Evolutionary conservation across 2,329 filamentous ascomycete species (phyloP), one percentile per base, ranked within the genome.

Genomic region (Penicillium sp.): DNA sequence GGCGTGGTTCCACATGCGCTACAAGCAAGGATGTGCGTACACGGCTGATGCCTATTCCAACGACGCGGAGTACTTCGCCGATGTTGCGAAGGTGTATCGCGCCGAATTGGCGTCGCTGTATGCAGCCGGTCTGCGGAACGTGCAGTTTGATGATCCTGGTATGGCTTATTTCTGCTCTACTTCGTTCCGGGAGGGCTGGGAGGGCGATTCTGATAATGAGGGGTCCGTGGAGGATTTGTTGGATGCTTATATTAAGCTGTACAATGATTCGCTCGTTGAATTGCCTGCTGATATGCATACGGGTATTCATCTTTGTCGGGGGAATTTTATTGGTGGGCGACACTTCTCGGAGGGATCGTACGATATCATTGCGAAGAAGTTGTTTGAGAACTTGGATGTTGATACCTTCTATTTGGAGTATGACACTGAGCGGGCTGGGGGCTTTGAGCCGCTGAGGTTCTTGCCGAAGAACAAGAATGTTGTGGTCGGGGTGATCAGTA

Each of bases 91-190:
- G 73, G 84, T 86, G 13, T 88, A 88, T 70, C 82, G 84, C 63
- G 80, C 74, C 13, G 86, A 88, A 69, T 72, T 88, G 50, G 78
- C 79, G 50, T 77, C 81, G 65, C 75, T 88, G 11, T 87, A 88
- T 69, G 78, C 84, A 56, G 83, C 84, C 13, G 85, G 86, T 0
- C 75, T 86, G 60, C 76, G 85, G 25, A 87, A 87, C 61, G 82
- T 87, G 21, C 85, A 88, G 69, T 86, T 87, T 45, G 86, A 88
- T 63, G 85, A 87, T 66, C 86, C 85, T 0, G 83, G 84, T 44
- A 81, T 89, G 74, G 85, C 85, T 9, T 88, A 90, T 74, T 91
- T 91, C 74, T 91, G 88, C 75, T 88, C 85, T 27, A 79, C 87
- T 52, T 83, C 85, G 68, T 90, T 90, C 83, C 82, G 88, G 31